These are phyloP conservation scores for Vaccinium vitisidaea DNA, from an alignment of 148 eudicot genomes.

Conservation along the genomic window DNA sequence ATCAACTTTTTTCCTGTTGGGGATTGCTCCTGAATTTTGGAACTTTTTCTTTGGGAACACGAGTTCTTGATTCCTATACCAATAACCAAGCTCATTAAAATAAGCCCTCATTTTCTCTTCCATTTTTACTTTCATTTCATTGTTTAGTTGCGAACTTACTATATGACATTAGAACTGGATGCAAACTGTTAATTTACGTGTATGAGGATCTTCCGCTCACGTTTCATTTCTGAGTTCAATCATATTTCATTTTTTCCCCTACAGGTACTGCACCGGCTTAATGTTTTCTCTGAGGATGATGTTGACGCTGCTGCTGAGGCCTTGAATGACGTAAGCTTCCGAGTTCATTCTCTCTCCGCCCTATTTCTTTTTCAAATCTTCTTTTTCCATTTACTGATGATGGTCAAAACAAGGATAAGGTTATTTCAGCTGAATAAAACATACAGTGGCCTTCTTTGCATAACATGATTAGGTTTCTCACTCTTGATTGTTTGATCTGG, in stretches of 20 bases:
- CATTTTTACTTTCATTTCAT: background rate
- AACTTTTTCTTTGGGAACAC: background rate
- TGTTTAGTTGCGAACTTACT: background rate
- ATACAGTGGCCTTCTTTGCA: background rate
- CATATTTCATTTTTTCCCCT: conserved; percentile 7
- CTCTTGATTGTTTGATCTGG: conserved; percentile 12
- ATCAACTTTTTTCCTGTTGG: background rate
- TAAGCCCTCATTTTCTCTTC: background rate
- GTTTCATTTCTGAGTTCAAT: background rate
- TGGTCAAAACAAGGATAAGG: background rate
- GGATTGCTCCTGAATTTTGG: conserved; percentile 1
- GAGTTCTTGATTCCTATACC: background rate
- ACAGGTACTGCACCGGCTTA: conserved; percentile 75
- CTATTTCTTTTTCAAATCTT: background rate
- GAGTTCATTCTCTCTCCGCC: background rate
- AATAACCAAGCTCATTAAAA: background rate
- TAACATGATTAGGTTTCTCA: background rate
- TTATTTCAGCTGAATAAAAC: background rate
- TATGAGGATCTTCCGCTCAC: background rate
- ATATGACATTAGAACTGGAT: background rate
- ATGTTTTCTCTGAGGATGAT: conserved; percentile 77
- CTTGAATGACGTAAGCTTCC: conserved; percentile 68
- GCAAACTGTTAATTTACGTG: background rate
- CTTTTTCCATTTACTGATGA: background rate
- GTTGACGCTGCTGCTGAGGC: conserved; percentile 90